Evolutionary conservation across 495 filamentous ascomycete species (phyloP), one percentile per base, ranked within the genome.

Genomic region (Penicillium lagena): DNA sequence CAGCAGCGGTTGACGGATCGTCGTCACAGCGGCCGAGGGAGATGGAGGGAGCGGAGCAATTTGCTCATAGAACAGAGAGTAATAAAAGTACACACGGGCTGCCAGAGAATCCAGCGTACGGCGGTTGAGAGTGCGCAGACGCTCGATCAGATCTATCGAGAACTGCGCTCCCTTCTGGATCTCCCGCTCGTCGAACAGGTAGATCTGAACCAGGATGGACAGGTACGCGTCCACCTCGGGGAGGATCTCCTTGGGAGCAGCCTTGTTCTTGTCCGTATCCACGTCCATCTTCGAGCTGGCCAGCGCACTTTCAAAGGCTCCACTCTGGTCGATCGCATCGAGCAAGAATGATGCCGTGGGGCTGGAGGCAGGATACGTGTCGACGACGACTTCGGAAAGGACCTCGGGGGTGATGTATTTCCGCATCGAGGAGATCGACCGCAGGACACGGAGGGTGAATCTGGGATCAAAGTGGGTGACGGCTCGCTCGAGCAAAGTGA

Each of bases 31-130:
- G 12, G 91, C 88, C 48, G 84, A 80, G 12, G 88, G 85, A 14
- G 89, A 93, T 12, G 93, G 91, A 44, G 94, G 87, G 15, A 90
- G 76, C 10, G 90, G 90, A 41, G 80, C 77, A 36, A 90, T 77
- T 66, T 90, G 82, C 73, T 98, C 93, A 65, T 82, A 86, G 73
- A 96, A 96, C 43, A 97, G 71, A 37, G 86, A 87, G 66, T 88
- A 95, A 73, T 98, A 98, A 67, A 96, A 97, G 76, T 97, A 98
- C 44, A 93, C 88, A 60, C 90, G 90, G 34, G 93, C 89, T 39
- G 90, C 88, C 28, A 98, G 81, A 35, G 90, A 87, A 59, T 98
- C 93, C 47, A 98, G 71, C 12, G 93, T 96, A 44, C 93, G 85
- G 41, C 93, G 89, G 72, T 98, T 98, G 49, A 93, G 71, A 30